Evolutionary conservation across 116 monocot genomes (phyloP), one percentile per base, ranked within the genome.

Genomic region (Iris pallida): DNA sequence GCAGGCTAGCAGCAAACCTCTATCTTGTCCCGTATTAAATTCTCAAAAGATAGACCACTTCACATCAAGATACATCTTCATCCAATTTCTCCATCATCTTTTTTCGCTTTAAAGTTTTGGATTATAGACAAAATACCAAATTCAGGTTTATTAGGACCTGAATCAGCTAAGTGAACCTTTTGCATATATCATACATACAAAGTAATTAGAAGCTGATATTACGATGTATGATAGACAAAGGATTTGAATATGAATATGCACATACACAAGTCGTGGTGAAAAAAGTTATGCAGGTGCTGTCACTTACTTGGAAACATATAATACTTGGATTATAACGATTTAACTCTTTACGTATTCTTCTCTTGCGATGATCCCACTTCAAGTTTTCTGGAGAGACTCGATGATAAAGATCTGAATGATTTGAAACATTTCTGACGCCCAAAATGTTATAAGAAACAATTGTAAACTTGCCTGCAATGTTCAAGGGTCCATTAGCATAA

Each of bases 361-460:
- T 82, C 82, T 75, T 82, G 16, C 89, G 73, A 7, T 15, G 55
- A 13, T 69, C 67, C 89, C 89, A 89, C 20, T 57, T 59, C 64
- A 89, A 65, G 63, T 80, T 61, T 43, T 67, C 10, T n/a, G 77
- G 56, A 59, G 71, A 68, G 17, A 89, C 77, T 40, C 53, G 9
- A 42, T 69, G 15, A 54, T 85, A 89, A 30, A 89, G 42, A 45
- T 89, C 82, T 40, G 43, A 12, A 67, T 89, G 89, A 8, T 79
- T 80, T 16, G 78, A 72, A 41, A 72, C 85, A 55, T 89, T 89
- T 20, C 71, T 82, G n/a, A 72, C 82, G 16, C 79, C 85, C 80
- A 89, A 66, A 58, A 89, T 82, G 55, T 85, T 89, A 20, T 89
- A 89, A 4, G 85, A 85, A 62, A 82, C 80, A 6, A 85, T 52